A percentile compares a stretch with the other conserved stretches of the same genome.
Conservation (phyloP, 2,329 filamentous ascomycete genomes). For the Hypoxylon sp. region DNA sequence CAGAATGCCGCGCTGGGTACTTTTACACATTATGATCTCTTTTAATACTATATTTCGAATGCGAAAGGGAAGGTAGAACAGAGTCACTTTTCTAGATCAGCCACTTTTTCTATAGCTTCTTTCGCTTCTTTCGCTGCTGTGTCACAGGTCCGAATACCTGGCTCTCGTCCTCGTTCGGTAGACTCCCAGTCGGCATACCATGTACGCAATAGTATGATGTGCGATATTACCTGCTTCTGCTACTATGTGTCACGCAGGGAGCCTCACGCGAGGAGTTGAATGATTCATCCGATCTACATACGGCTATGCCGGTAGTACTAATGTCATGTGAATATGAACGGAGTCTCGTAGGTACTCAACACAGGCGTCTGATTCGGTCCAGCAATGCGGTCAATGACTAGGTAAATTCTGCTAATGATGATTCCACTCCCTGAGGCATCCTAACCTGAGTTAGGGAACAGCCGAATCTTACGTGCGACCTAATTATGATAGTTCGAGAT, state of each 20-base stretch:
- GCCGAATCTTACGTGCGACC: conserved; percentile 30
- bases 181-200: conserved; percentile 5
- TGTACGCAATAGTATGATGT: neutral
- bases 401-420: conserved; percentile 14
- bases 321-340: conserved; percentile 25
- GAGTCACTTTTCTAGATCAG: neutral
- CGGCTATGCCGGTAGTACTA: conserved; percentile 32
- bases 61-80: neutral
- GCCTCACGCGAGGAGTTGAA: conserved; percentile 23
- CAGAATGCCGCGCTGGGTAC: conserved; percentile 34
- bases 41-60: conserved; percentile 9
- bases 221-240: neutral
- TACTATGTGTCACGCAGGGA: conserved; percentile 9
- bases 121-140: neutral
- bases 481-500: conserved; percentile 15
- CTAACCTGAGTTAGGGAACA: conserved; percentile 15
- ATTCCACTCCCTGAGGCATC: conserved; percentile 16
- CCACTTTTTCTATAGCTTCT: neutral
- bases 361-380: conserved; percentile 30
- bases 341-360: conserved; percentile 2
- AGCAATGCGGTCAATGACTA: conserved; percentile 25
- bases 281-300: conserved; percentile 35
- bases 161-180: neutral
- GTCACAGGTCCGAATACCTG: neutral
- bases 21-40: conserved; percentile 33